Evolutionary conservation across 2,329 filamentous ascomycete genomes (phyloP), one percentile per base, ranked within the genome.

Genomic region (Scedosporium dehoogii): DNA sequence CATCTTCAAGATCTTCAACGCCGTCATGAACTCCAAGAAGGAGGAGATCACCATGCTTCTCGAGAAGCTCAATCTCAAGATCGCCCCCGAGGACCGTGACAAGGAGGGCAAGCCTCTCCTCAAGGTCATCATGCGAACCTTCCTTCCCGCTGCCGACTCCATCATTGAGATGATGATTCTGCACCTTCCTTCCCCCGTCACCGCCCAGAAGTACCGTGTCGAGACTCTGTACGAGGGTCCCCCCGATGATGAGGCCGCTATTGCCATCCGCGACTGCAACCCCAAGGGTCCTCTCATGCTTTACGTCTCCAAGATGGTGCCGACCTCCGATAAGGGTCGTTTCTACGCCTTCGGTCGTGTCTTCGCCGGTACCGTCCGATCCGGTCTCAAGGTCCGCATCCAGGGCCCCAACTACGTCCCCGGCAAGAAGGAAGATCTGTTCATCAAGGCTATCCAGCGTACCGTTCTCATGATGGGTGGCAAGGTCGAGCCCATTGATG

Each of bases 261-360:
- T 96, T 76, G 92, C 88, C 86, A 97, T 99, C 86, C 92, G 92
- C 73, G 92, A 97, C 85, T 97, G 94, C 79, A 91, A 99, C 79
- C 85, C 93, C 80, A 96, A 96, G 85, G 94, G 86, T 78, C 91
- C 93, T 73, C 94, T 99, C 80, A 99, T 99, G 94, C 85, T 97
- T 71, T 99, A 99, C 90, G 92, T 99, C 79, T 99, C 94, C 79
- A 99, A 99, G 91, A 99, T 99, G 94, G 94, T 99, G 75, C 94
- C 94, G 74, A 99, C 94, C 71, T 96, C 92, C 73, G 94, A 99
- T 77, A 97, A 97, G 89, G 94, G 94, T 81, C 93, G 94, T 82
- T 99, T 99, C 91, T 99, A 97, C 84, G 94, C 94, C 78, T 99
- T 99, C 83, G 94, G 94, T 82, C 94, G 94, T 96, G 94, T 99